Percentiles rank a stretch among this genome's conserved stretches.
Evolutionary conservation across 176 grass and related monocot genomes (phyloP).

Genomic region (Cenchrus americanus): DNA sequence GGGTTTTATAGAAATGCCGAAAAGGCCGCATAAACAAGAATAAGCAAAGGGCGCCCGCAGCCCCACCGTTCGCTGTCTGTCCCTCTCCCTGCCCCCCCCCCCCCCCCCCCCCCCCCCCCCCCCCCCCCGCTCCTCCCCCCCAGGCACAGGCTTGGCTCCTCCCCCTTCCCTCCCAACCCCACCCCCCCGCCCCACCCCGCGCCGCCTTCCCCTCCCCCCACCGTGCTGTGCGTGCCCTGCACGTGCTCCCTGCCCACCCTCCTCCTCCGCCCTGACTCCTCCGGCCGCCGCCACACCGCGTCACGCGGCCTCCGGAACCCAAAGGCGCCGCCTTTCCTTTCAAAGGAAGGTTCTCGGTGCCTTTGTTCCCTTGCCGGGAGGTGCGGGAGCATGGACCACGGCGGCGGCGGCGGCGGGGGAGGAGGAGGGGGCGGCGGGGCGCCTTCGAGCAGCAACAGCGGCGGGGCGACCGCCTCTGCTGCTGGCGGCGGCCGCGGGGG

Average conservation of each 20-base stretch:
- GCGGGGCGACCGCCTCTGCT: conserved; percentile 18
- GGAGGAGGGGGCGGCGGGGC: conserved; percentile 41
- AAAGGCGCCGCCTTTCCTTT: conserved; percentile 42
- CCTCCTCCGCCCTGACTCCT: conserved; percentile 29
- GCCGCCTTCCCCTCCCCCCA: conserved; percentile 11
- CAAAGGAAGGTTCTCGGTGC: not conserved
- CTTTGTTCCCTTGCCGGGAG: not conserved
- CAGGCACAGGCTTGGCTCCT: not conserved
- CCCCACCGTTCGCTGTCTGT: conserved; percentile 20
- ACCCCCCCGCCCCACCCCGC: conserved; percentile 41
- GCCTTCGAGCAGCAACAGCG: conserved; percentile 73
- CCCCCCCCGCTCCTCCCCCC: not conserved
- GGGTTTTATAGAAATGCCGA: conserved; percentile 54
- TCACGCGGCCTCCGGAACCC: not conserved
- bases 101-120: not conserved
- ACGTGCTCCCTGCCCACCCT: not conserved
- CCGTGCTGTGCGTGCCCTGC: conserved; percentile 1
- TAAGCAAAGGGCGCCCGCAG: not conserved
- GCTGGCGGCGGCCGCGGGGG: not conserved
- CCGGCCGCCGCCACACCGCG: conserved; percentile 34
- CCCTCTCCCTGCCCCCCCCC: conserved; percentile 19
- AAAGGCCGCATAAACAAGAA: conserved; percentile 18
- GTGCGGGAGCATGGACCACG: conserved; percentile 44
- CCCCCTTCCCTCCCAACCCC: conserved; percentile 31
- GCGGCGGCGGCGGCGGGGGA: conserved; percentile 28